Conservation (phyloP, 345 rosid genomes). For the Reutealis trisperma region DNA sequence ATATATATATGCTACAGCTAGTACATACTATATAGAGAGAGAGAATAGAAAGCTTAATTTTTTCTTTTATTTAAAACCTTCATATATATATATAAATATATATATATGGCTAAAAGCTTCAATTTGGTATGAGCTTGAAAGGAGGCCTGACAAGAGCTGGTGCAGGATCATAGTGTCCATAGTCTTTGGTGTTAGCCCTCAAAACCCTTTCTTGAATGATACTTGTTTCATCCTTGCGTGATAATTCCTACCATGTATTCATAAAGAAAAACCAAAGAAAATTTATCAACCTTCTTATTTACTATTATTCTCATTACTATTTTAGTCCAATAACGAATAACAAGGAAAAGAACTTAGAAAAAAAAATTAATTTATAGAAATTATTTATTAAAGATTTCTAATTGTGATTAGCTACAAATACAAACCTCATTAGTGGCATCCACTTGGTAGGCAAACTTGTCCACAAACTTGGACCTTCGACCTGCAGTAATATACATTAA, state of each 20-base stretch:
- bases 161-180: constrained; percentile 70
- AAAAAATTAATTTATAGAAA: too few species aligned
- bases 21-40: too few species aligned
- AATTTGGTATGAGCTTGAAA: constrained; percentile 93
- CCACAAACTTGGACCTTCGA: constrained; percentile 36
- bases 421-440: constrained; percentile 42
- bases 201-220: constrained; percentile 61
- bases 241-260: constrained; percentile 3
- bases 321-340: too few species aligned
- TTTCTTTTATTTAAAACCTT: neutral
- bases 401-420: constrained; percentile 5
- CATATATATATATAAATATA: neutral
- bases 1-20: neutral
- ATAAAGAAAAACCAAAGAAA: too few species aligned
- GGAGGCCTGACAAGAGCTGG: constrained; percentile 82
- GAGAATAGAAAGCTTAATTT: neutral
- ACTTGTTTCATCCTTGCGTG: constrained; percentile 16
- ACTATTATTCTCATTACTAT: too few species aligned
- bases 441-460: constrained; percentile 23
- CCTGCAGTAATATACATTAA: constrained; percentile 33
- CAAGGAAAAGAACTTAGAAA: too few species aligned
- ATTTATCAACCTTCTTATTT: too few species aligned
- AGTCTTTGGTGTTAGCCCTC: constrained; percentile 61
- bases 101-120: constrained; percentile 26
- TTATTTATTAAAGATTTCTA: too few species aligned